These are phyloP conservation scores for Boletus subluridellus DNA, from an alignment of 1,284 basidiomycete genomes.

Conservation along the genomic window DNA sequence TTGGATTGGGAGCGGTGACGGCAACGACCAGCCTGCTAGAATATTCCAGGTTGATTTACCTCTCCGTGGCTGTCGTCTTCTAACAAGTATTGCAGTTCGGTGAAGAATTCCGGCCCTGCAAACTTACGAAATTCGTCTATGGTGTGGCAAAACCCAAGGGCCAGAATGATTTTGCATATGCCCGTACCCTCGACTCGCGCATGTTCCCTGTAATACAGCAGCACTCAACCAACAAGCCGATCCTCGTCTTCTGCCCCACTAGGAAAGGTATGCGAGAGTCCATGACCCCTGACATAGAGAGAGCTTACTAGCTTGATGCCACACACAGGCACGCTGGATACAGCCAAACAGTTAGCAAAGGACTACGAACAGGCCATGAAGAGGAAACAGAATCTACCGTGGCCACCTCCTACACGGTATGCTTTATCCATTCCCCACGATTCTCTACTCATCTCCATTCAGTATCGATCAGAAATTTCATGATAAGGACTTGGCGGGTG, in stretches of 20 bases:
- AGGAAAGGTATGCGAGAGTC: constrained; percentile 59
- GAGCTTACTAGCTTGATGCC: not conserved
- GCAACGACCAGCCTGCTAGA: constrained; percentile 48
- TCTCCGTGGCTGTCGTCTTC: not conserved
- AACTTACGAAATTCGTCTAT: constrained; percentile 68
- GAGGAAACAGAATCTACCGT: constrained; percentile 55
- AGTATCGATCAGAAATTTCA: constrained; percentile 56
- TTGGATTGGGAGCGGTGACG: constrained; percentile 69
- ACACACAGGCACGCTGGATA: constrained; percentile 52
- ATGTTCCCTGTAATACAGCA: constrained; percentile 68
- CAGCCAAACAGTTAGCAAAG: constrained; percentile 73
- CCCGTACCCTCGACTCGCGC: constrained; percentile 68
- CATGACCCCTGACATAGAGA: not conserved
- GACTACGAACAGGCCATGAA: constrained; percentile 61
- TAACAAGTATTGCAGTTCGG: constrained; percentile 63
- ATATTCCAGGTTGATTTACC: constrained; percentile 63
- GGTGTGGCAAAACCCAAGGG: constrained; percentile 56
- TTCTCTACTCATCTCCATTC: constrained; percentile 9
- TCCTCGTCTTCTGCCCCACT: constrained; percentile 83
- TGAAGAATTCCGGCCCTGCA: constrained; percentile 86
- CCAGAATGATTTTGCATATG: constrained; percentile 81
- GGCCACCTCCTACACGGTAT: constrained; percentile 56
- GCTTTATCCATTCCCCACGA: constrained; percentile 2
- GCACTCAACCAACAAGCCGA: constrained; percentile 73
- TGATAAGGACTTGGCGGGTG: constrained; percentile 62